phyloP scores from a whole-genome alignment of 2,329 filamentous ascomycete species.

The Cladophialophora chaetospira region DNA sequence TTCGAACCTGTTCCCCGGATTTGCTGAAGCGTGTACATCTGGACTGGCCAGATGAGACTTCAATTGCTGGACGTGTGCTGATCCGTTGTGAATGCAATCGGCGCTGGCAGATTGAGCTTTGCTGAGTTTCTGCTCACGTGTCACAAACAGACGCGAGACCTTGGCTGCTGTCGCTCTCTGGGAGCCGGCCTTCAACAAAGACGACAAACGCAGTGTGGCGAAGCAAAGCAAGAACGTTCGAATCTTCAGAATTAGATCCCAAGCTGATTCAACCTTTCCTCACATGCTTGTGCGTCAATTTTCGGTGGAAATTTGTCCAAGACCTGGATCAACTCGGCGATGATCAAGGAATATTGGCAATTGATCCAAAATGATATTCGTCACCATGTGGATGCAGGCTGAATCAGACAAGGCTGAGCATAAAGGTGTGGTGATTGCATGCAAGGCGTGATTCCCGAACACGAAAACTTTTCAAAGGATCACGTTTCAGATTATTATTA shows the following conservation, averaged over 20 bases:
- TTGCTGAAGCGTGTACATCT: not conserved
- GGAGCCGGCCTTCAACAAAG: no score
- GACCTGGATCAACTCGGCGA: no score
- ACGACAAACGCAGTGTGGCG: no score
- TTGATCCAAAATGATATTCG: no score
- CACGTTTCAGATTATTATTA: no score
- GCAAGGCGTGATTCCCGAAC: not conserved
- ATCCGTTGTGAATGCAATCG: not conserved
- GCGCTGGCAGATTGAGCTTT: not conserved
- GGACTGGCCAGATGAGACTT: not conserved
- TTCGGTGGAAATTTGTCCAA: not conserved
- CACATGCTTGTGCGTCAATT: no score
- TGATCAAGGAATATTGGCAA: not conserved
- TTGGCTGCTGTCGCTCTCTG: no score
- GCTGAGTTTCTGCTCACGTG: not conserved
- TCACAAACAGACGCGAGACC: no score
- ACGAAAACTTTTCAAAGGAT: not conserved
- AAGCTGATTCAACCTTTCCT: no score
- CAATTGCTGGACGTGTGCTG: not conserved
- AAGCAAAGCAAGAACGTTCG: no score
- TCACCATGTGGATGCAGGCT: constrained; percentile 1
- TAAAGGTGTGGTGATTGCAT: constrained; percentile 4
- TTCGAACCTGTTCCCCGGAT: not conserved
- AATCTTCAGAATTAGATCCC: no score
- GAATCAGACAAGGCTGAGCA: constrained; percentile 5